A percentile compares a stretch with the other conserved stretches of the same genome.
These are phyloP conservation scores for Leccinum subtestaceum DNA, from an alignment of 768 basidiomycete species.

Conservation along the genomic window DNA sequence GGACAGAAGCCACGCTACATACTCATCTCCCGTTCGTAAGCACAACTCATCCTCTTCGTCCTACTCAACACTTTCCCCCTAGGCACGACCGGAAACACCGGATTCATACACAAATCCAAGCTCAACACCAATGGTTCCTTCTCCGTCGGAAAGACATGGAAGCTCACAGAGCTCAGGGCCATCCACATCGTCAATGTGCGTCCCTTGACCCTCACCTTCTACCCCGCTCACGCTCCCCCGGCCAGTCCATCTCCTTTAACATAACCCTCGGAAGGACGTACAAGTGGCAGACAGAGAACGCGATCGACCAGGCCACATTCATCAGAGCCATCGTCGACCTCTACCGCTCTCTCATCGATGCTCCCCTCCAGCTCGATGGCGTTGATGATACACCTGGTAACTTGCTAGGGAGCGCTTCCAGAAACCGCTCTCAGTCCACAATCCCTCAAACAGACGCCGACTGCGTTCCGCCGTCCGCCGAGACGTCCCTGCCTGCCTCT, in stretches of 20 bases:
- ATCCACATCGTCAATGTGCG: conserved; percentile 76
- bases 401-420: conserved; percentile 5
- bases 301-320: conserved; percentile 71
- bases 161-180: conserved; percentile 72
- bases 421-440: conserved; percentile 8
- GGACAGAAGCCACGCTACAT: conserved; percentile 88
- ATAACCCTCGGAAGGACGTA: conserved; percentile 89
- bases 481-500: neutral
- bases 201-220: conserved; percentile 10
- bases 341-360: conserved; percentile 48
- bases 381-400: conserved; percentile 43
- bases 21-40: conserved; percentile 77
- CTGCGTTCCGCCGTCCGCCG: neutral
- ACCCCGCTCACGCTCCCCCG: conserved; percentile 14
- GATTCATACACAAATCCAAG: conserved; percentile 94
- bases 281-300: conserved; percentile 81
- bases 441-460: conserved; percentile 17
- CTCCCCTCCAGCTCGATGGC: conserved; percentile 58
- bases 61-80: conserved; percentile 2
- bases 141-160: conserved; percentile 98
- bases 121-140: conserved; percentile 91
- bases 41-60: neutral
- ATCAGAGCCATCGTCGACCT: conserved; percentile 62
- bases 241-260: conserved; percentile 65
- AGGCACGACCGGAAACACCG: conserved; percentile 62